A percentile compares a stretch with the other conserved stretches of the same genome.
These are phyloP conservation scores for Rubroshorea leprosula DNA, from an alignment of 345 rosid species.

Conservation along the genomic window DNA sequence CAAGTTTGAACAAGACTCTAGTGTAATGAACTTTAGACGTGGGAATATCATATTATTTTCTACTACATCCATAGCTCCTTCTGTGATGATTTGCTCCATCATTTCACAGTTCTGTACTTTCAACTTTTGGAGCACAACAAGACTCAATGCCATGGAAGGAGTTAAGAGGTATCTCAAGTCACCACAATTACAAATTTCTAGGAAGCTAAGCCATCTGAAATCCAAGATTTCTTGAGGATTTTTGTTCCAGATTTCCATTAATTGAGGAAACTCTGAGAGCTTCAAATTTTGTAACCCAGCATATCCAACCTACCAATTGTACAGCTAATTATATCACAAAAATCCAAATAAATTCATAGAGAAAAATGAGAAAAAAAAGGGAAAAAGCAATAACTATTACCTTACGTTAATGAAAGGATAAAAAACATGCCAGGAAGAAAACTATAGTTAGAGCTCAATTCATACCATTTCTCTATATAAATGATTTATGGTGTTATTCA, in stretches of 20 bases:
- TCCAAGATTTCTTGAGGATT: neutral
- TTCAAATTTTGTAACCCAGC: neutral
- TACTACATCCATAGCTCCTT: neutral
- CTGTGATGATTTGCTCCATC: neutral
- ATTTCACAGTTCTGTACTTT: neutral
- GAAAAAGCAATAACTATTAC: no score
- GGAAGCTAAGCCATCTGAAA: neutral
- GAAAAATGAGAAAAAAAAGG: no score
- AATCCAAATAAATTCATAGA: no score
- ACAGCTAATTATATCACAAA: neutral
- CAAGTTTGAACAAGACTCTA: conserved; percentile 7
- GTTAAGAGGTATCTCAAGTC: neutral
- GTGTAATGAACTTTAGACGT: neutral
- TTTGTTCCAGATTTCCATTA: neutral
- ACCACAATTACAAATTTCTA: neutral
- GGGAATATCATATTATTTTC: neutral
- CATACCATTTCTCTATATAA: neutral
- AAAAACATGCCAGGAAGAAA: neutral
- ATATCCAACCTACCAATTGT: neutral
- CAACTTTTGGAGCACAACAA: neutral
- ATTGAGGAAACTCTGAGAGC: neutral
- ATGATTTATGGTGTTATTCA: neutral
- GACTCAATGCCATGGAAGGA: neutral
- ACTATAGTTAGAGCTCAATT: no score
- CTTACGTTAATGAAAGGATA: neutral